Evolutionary conservation across 768 basidiomycete genomes (phyloP).

Genomic region (Tylopilus sp.): DNA sequence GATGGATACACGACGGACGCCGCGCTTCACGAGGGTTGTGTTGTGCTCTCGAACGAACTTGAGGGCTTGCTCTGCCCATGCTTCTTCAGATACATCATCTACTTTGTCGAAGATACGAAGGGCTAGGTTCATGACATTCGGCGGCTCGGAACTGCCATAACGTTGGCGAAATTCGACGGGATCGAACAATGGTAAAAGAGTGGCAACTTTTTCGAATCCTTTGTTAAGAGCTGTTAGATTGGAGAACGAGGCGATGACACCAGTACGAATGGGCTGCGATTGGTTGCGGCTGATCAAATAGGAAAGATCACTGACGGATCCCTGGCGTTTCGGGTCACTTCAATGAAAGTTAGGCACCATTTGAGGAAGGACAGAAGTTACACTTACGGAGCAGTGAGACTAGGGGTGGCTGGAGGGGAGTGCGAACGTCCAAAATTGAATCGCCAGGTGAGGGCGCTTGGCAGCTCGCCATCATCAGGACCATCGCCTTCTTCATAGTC

Average conservation of each 20-base stretch:
- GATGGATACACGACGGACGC: conserved; percentile 89
- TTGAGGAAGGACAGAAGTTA: background rate
- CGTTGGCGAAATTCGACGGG: conserved; percentile 67
- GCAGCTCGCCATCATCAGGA: conserved; percentile 77
- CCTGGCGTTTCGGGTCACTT: conserved; percentile 72
- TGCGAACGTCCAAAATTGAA: conserved; percentile 92
- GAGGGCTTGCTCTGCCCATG: conserved; percentile 71
- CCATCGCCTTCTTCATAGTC: conserved; percentile 94
- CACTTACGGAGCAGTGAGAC: conserved; percentile 40
- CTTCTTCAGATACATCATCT: conserved; percentile 73
- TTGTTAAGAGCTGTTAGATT: conserved; percentile 61
- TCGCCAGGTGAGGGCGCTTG: conserved; percentile 83
- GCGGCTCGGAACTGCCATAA: conserved; percentile 73
- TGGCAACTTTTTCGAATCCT: conserved; percentile 74
- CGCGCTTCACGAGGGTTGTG: conserved; percentile 61
- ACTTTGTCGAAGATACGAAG: conserved; percentile 82
- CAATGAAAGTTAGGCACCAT: conserved; percentile 7
- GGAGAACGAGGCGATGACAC: conserved; percentile 89
- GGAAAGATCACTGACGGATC: conserved; percentile 92
- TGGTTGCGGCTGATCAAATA: conserved; percentile 87
- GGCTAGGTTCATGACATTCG: conserved; percentile 93
- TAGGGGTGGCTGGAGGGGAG: conserved; percentile 82
- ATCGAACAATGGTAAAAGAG: conserved; percentile 73
- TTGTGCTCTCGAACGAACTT: conserved; percentile 69
- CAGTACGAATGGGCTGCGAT: conserved; percentile 85